phyloP scores from a whole-genome alignment of 768 basidiomycete species.

The Lentinula lateritia region DNA sequence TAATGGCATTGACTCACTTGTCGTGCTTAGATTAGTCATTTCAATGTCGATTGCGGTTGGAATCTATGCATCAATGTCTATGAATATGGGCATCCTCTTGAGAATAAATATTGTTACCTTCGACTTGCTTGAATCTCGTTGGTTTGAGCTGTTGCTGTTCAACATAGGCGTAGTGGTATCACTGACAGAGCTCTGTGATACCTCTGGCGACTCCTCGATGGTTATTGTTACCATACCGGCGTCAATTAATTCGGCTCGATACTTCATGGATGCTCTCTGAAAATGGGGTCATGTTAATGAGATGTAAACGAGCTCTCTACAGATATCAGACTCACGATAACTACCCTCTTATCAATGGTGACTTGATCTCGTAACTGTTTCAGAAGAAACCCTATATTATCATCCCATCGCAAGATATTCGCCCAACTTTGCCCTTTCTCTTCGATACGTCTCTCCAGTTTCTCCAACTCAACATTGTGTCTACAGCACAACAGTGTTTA shows the following conservation, averaged over 20 bases:
- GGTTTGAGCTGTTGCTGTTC: no score
- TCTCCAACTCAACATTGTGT: not conserved
- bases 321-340: not conserved
- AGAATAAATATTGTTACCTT: no score
- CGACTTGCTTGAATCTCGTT: no score
- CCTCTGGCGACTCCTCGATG: not conserved
- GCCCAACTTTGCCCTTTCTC: not conserved
- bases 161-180: no score
- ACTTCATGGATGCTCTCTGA: not conserved
- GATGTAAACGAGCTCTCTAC: not conserved
- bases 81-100: no score
- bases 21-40: not conserved
- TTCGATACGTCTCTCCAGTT: not conserved
- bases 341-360: not conserved
- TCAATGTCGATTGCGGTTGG: no score
- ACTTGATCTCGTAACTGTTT: not conserved
- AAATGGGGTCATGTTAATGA: not conserved
- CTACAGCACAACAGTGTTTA: not conserved
- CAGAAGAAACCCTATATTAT: not conserved
- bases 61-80: no score
- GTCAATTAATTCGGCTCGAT: not conserved
- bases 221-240: not conserved
- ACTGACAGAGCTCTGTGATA: no score
- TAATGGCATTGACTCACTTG: not conserved
- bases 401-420: not conserved